Percentiles rank a stretch among this genome's conserved stretches.
Conservation (phyloP, 176 grass and related monocot genomes). For the Bromus sterilis region DNA sequence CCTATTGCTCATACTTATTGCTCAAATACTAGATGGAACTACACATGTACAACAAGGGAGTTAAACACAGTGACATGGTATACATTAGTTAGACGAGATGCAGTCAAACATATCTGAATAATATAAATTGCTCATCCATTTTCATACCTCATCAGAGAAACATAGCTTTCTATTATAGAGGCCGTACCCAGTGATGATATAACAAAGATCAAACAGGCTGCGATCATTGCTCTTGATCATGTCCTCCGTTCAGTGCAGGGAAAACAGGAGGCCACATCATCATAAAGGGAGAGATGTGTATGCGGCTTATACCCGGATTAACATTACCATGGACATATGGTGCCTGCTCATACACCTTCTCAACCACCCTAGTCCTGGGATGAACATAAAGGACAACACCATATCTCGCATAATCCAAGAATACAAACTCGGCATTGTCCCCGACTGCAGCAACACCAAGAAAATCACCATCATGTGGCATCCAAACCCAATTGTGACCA, state of each 20-base stretch:
- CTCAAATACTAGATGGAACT: not conserved
- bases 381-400: not conserved
- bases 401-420: not conserved
- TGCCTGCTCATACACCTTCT: not conserved
- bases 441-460: not conserved
- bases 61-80: not conserved
- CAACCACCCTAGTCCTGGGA: not conserved
- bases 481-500: not conserved
- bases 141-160: not conserved
- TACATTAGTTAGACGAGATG: not conserved
- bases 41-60: not conserved
- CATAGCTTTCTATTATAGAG: not conserved
- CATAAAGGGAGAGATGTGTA: not conserved
- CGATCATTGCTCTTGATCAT: not conserved
- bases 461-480: not conserved
- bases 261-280: not conserved
- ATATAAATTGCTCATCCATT: not conserved
- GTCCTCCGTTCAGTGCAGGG: not conserved
- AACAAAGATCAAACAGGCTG: not conserved
- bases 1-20: not conserved
- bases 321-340: not conserved
- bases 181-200: not conserved
- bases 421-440: not conserved
- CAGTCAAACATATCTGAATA: not conserved
- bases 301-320: not conserved